phyloP scores from a whole-genome alignment of 164 flowering plant genomes.

The Vitis rotundifolia region DNA sequence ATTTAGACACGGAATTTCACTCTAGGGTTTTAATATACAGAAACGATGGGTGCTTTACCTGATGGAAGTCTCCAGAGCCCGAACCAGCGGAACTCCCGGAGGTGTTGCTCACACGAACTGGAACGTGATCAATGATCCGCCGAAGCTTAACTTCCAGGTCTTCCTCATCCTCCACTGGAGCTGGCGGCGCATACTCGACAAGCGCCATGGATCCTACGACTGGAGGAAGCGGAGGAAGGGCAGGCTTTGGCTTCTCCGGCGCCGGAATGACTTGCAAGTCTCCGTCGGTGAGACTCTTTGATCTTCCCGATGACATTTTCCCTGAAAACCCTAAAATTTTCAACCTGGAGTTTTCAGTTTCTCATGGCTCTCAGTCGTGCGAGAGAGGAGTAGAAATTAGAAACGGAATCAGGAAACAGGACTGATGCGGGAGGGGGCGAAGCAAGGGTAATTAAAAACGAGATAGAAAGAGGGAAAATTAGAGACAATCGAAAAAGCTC shows the following conservation, averaged over 20 bases:
- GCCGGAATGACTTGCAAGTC: slow-evolving; percentile 43
- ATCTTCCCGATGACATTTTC: slow-evolving; percentile 33
- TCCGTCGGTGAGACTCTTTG: slow-evolving; percentile 34
- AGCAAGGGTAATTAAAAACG: no score
- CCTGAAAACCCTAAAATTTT: slow-evolving; percentile 22
- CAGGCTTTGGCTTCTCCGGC: slow-evolving; percentile 24
- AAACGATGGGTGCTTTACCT: slow-evolving; percentile 41
- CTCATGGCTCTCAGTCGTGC: background rate
- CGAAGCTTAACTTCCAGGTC: slow-evolving; percentile 95
- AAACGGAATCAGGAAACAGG: no score
- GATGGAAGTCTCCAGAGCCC: slow-evolving; percentile 99
- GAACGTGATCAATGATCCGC: slow-evolving; percentile 85
- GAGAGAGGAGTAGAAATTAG: background rate
- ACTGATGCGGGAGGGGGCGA: no score
- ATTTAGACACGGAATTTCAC: no score
- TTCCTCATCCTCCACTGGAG: slow-evolving; percentile 65
- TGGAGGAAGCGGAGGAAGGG: slow-evolving; percentile 49
- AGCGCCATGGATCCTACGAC: slow-evolving; percentile 49
- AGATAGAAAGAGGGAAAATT: no score
- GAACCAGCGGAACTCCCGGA: slow-evolving; percentile 99
- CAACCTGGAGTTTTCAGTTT: background rate
- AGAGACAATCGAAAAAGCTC: no score
- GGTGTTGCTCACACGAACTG: slow-evolving; percentile 95
- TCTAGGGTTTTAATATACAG: background rate
- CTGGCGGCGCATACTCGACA: slow-evolving; percentile 69